Base-by-base conservation (phyloP, 73 alveolate species). In the Paramecium biaurelia region DNA sequence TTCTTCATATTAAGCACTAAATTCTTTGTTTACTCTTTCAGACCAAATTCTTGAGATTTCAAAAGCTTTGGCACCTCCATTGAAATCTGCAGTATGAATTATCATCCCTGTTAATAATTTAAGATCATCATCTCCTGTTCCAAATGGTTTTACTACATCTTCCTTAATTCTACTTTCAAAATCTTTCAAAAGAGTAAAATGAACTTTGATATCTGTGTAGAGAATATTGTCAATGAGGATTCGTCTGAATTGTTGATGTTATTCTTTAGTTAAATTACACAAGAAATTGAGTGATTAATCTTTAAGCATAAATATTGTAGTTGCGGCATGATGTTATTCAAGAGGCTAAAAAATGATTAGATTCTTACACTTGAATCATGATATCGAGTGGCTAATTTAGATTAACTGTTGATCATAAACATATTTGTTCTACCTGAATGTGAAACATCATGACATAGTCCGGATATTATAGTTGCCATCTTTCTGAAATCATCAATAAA, bases 11-110 rank as follows among this genome's bases (percentile, higher is more conserved):
- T 89, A 26, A 42, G 85, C 87, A 41, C 87, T 76, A 82, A 89
- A 89, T 89, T 89, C 94, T 24, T 82, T 89, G 35, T 89, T 89
- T 1, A 89, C 94, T 70, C 84, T 89, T 72, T 89, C 94, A 11
- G 94, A 89, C 94, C 94, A 89, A 10, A 70, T 18, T 89, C 94
- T 68, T 43, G 94, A 89, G 45, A 89, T 28, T 70, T 57, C 92
- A 82, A 89, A 89, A 45, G 42, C 70, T 82, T 89, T 89, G 15
- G 94, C 94, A 15, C 92, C 94, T 42, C 94, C 94, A 41, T 76
- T 89, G 49, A 89, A 89, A 89, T 89, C 94, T 15, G 94, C 94
- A 20, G 94, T 89, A 11, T 89, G 94, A 47, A 89, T 70, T 42
- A 89, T 89, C 94, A 89, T 89, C 6, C 94, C 94, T 26, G 94